Conservation (phyloP, 2,329 filamentous ascomycete species). For the Nemania serpens region DNA sequence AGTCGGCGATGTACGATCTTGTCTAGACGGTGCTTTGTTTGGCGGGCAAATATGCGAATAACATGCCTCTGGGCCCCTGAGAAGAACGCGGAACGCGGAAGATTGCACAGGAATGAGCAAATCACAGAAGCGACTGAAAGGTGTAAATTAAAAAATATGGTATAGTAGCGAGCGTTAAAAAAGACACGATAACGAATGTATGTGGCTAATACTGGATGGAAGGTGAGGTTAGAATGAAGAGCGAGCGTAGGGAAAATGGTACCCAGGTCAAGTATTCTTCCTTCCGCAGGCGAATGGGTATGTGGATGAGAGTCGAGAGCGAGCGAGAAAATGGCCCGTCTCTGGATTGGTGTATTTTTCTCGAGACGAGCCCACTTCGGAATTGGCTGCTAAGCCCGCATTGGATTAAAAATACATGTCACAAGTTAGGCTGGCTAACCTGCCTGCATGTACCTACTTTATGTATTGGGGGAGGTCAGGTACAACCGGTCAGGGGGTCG, state of each 20-base stretch:
- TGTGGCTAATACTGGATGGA: constrained; percentile 24
- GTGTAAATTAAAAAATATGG: constrained; percentile 21
- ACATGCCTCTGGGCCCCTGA: background rate
- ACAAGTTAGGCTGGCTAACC: too few species aligned
- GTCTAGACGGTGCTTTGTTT: background rate
- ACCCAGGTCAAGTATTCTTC: background rate
- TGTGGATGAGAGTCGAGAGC: constrained; percentile 24
- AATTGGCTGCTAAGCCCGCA: constrained; percentile 9
- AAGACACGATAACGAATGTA: constrained; percentile 30
- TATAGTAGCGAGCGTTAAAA: constrained; percentile 36
- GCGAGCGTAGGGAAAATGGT: constrained; percentile 31
- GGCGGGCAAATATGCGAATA: background rate
- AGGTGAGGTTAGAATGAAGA: constrained; percentile 29
- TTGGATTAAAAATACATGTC: constrained; percentile 28
- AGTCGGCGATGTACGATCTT: constrained; percentile 1
- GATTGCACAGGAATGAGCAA: background rate
- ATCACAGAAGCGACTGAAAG: constrained; percentile 1
- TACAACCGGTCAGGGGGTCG: background rate
- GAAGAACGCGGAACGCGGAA: too few species aligned
- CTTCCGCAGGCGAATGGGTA: constrained; percentile 8
- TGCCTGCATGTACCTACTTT: constrained; percentile 1
- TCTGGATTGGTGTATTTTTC: constrained; percentile 28
- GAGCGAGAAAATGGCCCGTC: constrained; percentile 19
- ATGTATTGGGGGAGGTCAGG: background rate
- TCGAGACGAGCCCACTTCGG: constrained; percentile 20